phyloP scores from a whole-genome alignment of 2,329 filamentous ascomycete species.

The Fusarium sp. region DNA sequence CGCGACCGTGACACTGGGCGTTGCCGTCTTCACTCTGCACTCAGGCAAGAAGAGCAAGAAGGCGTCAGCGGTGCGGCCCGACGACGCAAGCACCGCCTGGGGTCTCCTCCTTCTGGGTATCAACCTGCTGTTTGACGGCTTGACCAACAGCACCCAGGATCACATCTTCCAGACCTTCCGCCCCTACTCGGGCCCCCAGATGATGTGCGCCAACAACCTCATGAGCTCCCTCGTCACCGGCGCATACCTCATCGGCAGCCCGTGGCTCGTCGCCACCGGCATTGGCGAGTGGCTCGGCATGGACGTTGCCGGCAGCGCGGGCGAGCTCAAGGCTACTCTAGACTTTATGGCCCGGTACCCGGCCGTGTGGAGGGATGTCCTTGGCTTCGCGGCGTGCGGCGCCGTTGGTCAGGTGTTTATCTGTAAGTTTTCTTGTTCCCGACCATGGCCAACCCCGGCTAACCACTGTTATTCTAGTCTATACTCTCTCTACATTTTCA shows the following conservation, averaged over 20 bases:
- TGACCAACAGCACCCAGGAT: slow-evolving; percentile 97
- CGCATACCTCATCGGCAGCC: slow-evolving; percentile 79
- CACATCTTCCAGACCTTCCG: slow-evolving; percentile 86
- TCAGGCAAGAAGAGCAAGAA: slow-evolving; percentile 68
- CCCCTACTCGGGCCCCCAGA: slow-evolving; percentile 90
- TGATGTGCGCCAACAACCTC: slow-evolving; percentile 99
- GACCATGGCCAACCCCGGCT: slow-evolving; percentile 1
- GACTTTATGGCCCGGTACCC: slow-evolving; percentile 85
- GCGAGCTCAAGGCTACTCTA: slow-evolving; percentile 83
- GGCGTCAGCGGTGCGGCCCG: slow-evolving; percentile 48
- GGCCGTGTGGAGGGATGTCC: slow-evolving; percentile 83
- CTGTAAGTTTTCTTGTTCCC: slow-evolving; percentile 61
- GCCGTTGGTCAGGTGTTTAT: slow-evolving; percentile 97
- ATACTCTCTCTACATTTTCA: slow-evolving; percentile 92
- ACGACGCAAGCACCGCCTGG: slow-evolving; percentile 74
- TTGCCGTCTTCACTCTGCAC: slow-evolving; percentile 94
- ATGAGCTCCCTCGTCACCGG: slow-evolving; percentile 83
- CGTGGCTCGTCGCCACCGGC: slow-evolving; percentile 78
- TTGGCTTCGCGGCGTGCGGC: slow-evolving; percentile 90
- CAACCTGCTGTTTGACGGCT: slow-evolving; percentile 93
- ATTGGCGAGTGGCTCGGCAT: slow-evolving; percentile 74
- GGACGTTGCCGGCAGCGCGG: slow-evolving; percentile 71
- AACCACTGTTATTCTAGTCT: slow-evolving; percentile 63
- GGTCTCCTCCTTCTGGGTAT: slow-evolving; percentile 86
- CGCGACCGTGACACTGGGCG: slow-evolving; percentile 87